Evolutionary conservation across 805 yeast genomes (phyloP), one percentile per base, ranked within the genome.

Genomic region (Cyberlindnera lachancei): DNA sequence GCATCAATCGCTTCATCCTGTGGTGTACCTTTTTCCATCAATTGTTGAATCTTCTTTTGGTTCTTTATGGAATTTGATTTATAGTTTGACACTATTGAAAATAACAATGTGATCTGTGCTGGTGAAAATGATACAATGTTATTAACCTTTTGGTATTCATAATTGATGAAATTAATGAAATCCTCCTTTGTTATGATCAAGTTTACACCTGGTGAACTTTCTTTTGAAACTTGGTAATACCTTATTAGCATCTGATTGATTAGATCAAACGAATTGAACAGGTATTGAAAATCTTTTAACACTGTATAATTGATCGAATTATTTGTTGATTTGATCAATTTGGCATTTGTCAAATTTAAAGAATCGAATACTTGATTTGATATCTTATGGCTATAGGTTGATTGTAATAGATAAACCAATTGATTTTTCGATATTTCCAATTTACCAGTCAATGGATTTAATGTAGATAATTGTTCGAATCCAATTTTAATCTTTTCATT

Each of bases 61-160:
- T 38, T 37, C 32, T 47, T 27, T 23, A 44, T 29, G 35, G 38
- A 30, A 28, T 45, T 46, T 23, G 45, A 32, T 41, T 60, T 61
- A 18, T 57, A 58, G 37, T 60, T 42, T 2, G 42, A 29, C 23
- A 42, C 46, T 22, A 42, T 36, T 19, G 43, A 42, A 40, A 63
- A 63, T 30, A 63, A 39, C 14, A 63, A 35, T 31, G 59, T 53
- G 7, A 63, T 60, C 37, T 63, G 68, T 3, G 64, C 55, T 2
- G 66, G 66, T 1, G 68, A 59, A 28, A 63, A 63, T 16, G 54
- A 54, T n/a, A 47, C 44, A 23, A 63, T 53, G 38, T 63, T 63
- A 37, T 62, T 63, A 7, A 62, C 59, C 37, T 61, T 63, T 29
- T 61, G 58, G 7, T 49, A 61, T 34, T 61, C 62, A 14, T 53